phyloP scores from a whole-genome alignment of 805 yeast genomes.

The Candida michaelii region DNA sequence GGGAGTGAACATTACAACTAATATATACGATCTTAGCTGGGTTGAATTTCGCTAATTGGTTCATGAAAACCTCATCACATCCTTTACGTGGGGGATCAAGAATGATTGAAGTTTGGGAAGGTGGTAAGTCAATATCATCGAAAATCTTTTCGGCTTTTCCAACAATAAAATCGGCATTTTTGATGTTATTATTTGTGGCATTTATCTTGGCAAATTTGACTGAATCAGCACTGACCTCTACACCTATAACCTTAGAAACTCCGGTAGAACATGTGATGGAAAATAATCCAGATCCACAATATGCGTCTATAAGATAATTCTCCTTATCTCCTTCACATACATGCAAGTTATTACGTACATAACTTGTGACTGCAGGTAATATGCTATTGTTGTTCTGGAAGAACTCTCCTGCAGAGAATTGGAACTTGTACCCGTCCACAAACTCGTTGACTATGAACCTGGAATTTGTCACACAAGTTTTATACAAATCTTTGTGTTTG shows the following conservation, averaged over 20 bases:
- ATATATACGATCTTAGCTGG: slow-evolving; percentile 92
- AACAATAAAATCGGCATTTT: slow-evolving; percentile 78
- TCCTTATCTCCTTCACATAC: slow-evolving; percentile 25
- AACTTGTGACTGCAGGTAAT: slow-evolving; percentile 75
- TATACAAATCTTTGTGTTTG: slow-evolving; percentile 38
- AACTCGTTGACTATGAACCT: slow-evolving; percentile 79
- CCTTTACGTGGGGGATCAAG: slow-evolving; percentile 98
- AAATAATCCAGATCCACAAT: slow-evolving; percentile 94
- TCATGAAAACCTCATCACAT: slow-evolving; percentile 83
- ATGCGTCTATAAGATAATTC: slow-evolving; percentile 84
- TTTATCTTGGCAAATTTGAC: slow-evolving; percentile 84
- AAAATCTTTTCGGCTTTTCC: slow-evolving; percentile 94
- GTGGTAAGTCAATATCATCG: slow-evolving; percentile 72
- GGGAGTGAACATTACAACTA: slow-evolving; percentile 96
- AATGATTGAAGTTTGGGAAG: slow-evolving; percentile 78
- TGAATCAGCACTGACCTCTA: slow-evolving; percentile 88
- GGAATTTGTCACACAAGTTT: slow-evolving; percentile 76
- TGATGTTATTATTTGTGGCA: slow-evolving; percentile 71
- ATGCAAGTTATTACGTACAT: slow-evolving; percentile 70
- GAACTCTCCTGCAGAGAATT: slow-evolving; percentile 92
- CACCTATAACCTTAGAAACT: slow-evolving; percentile 87
- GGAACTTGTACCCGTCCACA: slow-evolving; percentile 72
- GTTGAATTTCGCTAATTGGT: slow-evolving; percentile 77
- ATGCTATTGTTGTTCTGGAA: slow-evolving; percentile 71
- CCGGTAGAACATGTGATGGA: slow-evolving; percentile 80